Evolutionary conservation across 2,329 filamentous ascomycete genomes (phyloP), one percentile per base, ranked within the genome.

Genomic region (Trichoderma citrinoviride): DNA sequence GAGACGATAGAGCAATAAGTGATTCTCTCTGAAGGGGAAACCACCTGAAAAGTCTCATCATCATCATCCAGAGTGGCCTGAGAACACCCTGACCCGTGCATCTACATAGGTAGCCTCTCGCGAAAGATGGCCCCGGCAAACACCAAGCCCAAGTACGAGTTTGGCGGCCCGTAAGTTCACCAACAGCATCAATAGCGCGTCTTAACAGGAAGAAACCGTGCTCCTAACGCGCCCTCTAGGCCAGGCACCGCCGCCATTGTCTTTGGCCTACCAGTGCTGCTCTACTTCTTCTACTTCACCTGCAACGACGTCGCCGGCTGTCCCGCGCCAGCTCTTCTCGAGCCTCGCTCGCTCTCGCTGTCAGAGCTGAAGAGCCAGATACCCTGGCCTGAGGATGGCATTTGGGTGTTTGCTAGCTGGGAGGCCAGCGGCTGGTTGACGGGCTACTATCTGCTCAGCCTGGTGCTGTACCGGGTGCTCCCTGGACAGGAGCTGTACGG

Each of bases 301-400:
- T 96, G 93, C 83, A 97, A 97, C 77, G 92, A 97, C 74, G 81
- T 93, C 62, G 87, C 90, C 5, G 93, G 93, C 64, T 97, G 93
- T 72, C 93, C 93, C 52, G 88, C 90, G 0, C 91, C 92, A 1
- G 90, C 89, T 0, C 81, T 92, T 5, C 82, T 95, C 21, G 81
- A 83, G 65, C 92, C 89, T 8, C 85, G 83, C 44, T 88, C 83
- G 3, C 78, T 96, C 68, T 86, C 86, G 23, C 81, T 91, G 61
- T 84, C 88, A 19, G 84, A 84, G 70, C 79, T 96, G 71, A 92
- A 91, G 78, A 73, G 79, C 56, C 91, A 96, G 71, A 85, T 90
- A 44, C 91, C 90, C 65, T 96, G 92, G 91, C 89, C 88, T 0
- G 76, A 82, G 15, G 76, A 88, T 64, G 92, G 92, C 7, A 74